Base-by-base conservation (phyloP, 1,139 yeast species). In the Sugiyamaella sp. region DNA sequence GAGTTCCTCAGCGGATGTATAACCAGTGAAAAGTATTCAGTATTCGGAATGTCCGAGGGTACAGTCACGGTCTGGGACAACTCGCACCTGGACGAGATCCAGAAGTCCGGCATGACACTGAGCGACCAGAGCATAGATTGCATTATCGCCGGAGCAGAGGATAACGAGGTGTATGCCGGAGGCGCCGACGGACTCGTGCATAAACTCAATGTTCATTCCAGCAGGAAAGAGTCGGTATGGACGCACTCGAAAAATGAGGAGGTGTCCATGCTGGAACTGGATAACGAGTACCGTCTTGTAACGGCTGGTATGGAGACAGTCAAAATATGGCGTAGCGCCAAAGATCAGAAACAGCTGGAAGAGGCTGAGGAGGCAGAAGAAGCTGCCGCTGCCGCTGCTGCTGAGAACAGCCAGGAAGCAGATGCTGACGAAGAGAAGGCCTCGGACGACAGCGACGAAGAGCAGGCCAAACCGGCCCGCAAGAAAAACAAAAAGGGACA, bases 1-100 rank as follows among this genome's bases (percentile, higher is more conserved):
- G 99, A 93, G 67, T 74, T 93, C 29, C 71, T 91, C 49, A 78
- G 93, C 47, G 86, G 90, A 68, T 76, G 89, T 47, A 53, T 66
- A 33, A 80, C 79, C 37, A 85, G 81, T 56, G 89, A 85, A 42
- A 75, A 80, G 2, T 83, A 84, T 2, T 75, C 85, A 19, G 87
- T 86, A 0, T 84, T 91, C 63, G 91, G 90, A 47, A 91, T 90
- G 83, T 91, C 96, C 2, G 95, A 87, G 67, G 98, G 98, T 1
- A 80, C 89, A n/a, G 78, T 89, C 4, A 89, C 98, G 0, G 76
- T 87, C n/a, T 93, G 98, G 99, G 86, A 85, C 65, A 78, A 77
- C 50, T 60, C 63, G 25, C 75, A 76, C 46, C 58, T 68, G 33
- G 79, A 85, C 63, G 78, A 76, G 59, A 98, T 91, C 69, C 97